Evolutionary conservation across 306 rosid species (phyloP).

Genomic region (Carpinus viminea): DNA sequence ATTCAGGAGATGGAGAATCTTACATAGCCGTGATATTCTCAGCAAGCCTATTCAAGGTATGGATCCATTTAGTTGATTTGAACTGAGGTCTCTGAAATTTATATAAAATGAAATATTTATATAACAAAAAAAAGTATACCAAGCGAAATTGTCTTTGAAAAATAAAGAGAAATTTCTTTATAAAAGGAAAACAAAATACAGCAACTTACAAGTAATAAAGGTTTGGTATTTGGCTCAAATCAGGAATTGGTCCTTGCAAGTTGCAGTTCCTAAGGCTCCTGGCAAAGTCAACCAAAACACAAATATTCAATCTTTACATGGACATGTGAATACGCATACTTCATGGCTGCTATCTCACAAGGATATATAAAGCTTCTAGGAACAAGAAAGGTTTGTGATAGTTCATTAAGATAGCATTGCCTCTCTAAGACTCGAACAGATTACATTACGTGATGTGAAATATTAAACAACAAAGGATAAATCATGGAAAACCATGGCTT

Average conservation of each 20-base stretch:
- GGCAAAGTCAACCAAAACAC: conserved; percentile 32
- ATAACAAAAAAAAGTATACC: background rate
- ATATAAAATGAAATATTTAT: conserved; percentile 22
- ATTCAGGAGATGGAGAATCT: conserved; percentile 17
- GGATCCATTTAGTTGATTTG: conserved; percentile 65
- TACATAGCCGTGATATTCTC: conserved; percentile 74
- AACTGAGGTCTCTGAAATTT: conserved; percentile 78
- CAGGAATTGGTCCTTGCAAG: conserved; percentile 83
- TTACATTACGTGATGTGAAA: background rate
- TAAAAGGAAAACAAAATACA: conserved; percentile 19
- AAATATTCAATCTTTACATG: background rate
- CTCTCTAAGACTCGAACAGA: background rate
- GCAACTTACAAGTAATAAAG: conserved; percentile 70
- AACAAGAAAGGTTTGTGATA: background rate
- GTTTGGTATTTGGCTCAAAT: conserved; percentile 58
- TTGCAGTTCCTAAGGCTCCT: conserved; percentile 93
- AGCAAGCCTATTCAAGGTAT: conserved; percentile 62
- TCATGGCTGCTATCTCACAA: background rate
- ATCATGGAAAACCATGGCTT: background rate
- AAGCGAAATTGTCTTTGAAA: conserved; percentile 5
- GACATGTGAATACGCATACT: background rate
- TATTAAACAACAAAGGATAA: background rate
- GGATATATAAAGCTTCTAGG: background rate
- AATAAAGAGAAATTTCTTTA: conserved; percentile 12
- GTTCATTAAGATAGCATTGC: background rate